Percentiles rank a stretch among this genome's conserved stretches.
Conservation (phyloP, 1,284 basidiomycete species). For the Irpex sp. region DNA sequence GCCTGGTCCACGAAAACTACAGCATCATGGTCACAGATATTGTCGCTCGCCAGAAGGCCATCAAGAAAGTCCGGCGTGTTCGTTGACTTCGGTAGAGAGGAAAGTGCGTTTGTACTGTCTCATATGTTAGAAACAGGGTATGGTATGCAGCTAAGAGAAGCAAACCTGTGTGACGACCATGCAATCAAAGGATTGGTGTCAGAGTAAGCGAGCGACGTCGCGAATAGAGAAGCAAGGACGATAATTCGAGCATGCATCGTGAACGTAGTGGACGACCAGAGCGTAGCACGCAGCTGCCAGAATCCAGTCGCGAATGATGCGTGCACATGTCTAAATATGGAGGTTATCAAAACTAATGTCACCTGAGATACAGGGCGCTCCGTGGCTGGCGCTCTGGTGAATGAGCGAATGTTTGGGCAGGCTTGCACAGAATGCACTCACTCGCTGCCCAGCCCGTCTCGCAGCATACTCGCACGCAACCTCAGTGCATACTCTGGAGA, state of each 20-base stretch:
- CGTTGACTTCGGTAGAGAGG: constrained; percentile 33
- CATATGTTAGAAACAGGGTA: not conserved
- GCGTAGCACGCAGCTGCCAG: not conserved
- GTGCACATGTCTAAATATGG: not conserved
- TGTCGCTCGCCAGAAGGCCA: constrained; percentile 40
- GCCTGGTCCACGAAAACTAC: constrained; percentile 65
- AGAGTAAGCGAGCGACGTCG: constrained; percentile 48
- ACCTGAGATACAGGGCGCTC: constrained; percentile 2
- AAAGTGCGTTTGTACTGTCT: constrained; percentile 44
- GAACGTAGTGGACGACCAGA: constrained; percentile 6
- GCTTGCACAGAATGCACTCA: not conserved
- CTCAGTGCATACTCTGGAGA: not conserved
- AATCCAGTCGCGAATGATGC: not conserved
- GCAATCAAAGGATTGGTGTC: constrained; percentile 59
- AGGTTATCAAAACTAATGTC: not conserved
- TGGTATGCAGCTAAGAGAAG: not conserved
- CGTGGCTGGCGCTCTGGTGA: not conserved
- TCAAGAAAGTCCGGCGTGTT: constrained; percentile 35
- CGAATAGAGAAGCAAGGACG: constrained; percentile 35
- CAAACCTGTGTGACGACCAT: constrained; percentile 66
- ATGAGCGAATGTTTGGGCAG: not conserved
- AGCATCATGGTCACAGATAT: constrained; percentile 60
- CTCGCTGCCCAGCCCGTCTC: not conserved
- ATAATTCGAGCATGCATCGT: constrained; percentile 22
- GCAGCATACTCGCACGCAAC: not conserved